phyloP scores from a whole-genome alignment of 345 rosid species.

The Populus ilicifolia region DNA sequence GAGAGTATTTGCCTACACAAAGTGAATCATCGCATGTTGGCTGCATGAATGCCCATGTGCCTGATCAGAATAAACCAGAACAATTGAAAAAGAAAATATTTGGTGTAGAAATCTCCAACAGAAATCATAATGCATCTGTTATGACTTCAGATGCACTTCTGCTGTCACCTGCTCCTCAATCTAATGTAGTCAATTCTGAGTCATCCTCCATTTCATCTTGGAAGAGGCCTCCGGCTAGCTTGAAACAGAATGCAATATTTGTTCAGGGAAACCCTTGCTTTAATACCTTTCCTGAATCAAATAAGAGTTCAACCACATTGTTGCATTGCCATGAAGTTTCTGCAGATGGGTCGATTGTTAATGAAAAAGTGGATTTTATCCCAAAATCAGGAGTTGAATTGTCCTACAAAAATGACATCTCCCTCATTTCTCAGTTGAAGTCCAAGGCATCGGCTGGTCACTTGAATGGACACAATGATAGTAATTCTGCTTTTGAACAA shows the following conservation, averaged over 20 bases:
- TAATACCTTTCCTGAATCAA: slow-evolving; percentile 13
- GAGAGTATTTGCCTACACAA: slow-evolving; percentile 14
- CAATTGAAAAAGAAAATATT: slow-evolving; percentile 19
- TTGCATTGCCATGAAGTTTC: slow-evolving; percentile 17
- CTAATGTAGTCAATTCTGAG: slow-evolving; percentile 20
- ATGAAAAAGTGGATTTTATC: slow-evolving; percentile 29
- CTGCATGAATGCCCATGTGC: slow-evolving; percentile 9
- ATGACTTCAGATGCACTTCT: slow-evolving; percentile 14
- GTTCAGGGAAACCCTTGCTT: slow-evolving; percentile 20
- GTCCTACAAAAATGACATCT: slow-evolving; percentile 28
- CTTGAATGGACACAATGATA: slow-evolving; percentile 16
- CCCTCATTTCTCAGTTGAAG: slow-evolving; percentile 33
- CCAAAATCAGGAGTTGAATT: slow-evolving; percentile 26
- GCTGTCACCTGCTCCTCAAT: slow-evolving; percentile 14
- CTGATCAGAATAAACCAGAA: slow-evolving; percentile 16
- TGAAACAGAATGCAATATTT: slow-evolving; percentile 14
- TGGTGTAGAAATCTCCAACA: slow-evolving; percentile 36
- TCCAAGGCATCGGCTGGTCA: slow-evolving; percentile 27
- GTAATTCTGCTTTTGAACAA: slow-evolving; percentile 24
- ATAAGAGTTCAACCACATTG: slow-evolving; percentile 18
- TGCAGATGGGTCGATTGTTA: slow-evolving; percentile 15
- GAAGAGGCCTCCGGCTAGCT: slow-evolving; percentile 19
- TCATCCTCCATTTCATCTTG: slow-evolving; percentile 23
- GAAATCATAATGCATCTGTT: slow-evolving; percentile 14
- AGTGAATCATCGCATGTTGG: slow-evolving; percentile 21